Evolutionary conservation across 2,329 filamentous ascomycete species (phyloP).

Genomic region (Ophiostoma tasmaniense): DNA sequence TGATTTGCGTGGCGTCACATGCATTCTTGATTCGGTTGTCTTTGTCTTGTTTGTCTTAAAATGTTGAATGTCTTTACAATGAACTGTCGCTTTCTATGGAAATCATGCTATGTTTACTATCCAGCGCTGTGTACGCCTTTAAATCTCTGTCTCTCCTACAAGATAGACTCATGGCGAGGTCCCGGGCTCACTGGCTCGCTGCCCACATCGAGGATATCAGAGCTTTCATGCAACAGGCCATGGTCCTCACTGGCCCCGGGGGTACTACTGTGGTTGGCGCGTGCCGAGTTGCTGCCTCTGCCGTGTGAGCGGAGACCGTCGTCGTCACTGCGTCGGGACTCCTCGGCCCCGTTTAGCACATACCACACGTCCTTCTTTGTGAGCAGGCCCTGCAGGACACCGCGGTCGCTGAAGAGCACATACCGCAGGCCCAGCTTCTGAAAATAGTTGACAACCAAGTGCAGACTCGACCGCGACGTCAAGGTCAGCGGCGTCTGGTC

Average conservation of each 20-base stretch:
- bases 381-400: constrained; percentile 71
- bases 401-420: constrained; percentile 76
- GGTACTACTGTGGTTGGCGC: constrained; percentile 23
- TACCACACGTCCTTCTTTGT: constrained; percentile 99
- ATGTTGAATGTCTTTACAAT: not conserved
- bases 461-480: constrained; percentile 64
- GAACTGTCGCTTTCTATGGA: not conserved
- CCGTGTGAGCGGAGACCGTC: constrained; percentile 29
- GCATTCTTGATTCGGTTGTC: not conserved
- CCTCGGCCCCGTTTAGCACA: constrained; percentile 70
- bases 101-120: not conserved
- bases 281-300: not conserved
- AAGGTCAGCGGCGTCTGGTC: constrained; percentile 95
- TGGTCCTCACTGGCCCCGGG: constrained; percentile 30
- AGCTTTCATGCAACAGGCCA: constrained; percentile 33
- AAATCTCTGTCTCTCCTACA: constrained; percentile 6
- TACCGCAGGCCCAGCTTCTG: constrained; percentile 89
- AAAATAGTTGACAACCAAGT: constrained; percentile 87
- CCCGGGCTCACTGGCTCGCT: constrained; percentile 25
- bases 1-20: not conserved
- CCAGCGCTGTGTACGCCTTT: not conserved
- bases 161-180: constrained; percentile 12
- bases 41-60: not conserved
- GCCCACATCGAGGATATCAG: constrained; percentile 19
- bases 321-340: constrained; percentile 49